These are phyloP conservation scores for Penicillium sp. DNA, from an alignment of 2,329 filamentous ascomycete genomes.

Conservation along the genomic window DNA sequence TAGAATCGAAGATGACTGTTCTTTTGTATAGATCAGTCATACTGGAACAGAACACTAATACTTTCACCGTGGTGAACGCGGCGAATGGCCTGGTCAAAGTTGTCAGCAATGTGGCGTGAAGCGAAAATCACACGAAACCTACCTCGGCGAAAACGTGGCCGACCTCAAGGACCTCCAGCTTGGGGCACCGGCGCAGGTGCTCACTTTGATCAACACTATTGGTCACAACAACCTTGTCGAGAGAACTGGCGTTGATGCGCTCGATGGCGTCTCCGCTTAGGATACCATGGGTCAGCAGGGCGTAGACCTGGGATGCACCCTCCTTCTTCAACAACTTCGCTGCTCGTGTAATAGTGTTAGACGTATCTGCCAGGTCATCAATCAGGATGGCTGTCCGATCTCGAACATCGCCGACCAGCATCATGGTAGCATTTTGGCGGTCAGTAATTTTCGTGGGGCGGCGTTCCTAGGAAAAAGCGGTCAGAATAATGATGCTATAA, in stretches of 20 bases:
- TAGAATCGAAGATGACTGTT: not conserved
- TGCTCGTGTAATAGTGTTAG: conserved; percentile 92
- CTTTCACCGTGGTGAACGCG: conserved; percentile 96
- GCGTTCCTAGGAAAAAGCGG: conserved; percentile 60
- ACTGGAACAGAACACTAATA: conserved; percentile 90
- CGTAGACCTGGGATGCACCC: conserved; percentile 80
- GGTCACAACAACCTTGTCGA: conserved; percentile 92
- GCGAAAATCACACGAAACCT: conserved; percentile 20
- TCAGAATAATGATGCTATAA: conserved; percentile 13
- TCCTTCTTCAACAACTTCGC: conserved; percentile 96
- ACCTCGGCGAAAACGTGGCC: conserved; percentile 85
- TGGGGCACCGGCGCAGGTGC: conserved; percentile 69
- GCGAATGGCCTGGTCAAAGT: conserved; percentile 64
- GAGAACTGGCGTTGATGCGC: conserved; percentile 80
- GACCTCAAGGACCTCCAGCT: conserved; percentile 87
- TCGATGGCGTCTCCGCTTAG: conserved; percentile 92
- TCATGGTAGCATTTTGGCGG: conserved; percentile 77
- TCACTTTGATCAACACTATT: conserved; percentile 89
- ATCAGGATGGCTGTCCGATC: conserved; percentile 81
- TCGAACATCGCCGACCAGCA: conserved; percentile 82
- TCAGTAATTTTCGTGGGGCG: conserved; percentile 82
- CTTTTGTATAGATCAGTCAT: conserved; percentile 50
- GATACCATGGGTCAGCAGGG: conserved; percentile 88
- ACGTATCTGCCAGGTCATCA: conserved; percentile 91
- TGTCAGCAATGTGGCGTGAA: conserved; percentile 21